Evolutionary conservation across 2,329 filamentous ascomycete genomes (phyloP).

Genomic region (Acephala macrosclerotiorum): DNA sequence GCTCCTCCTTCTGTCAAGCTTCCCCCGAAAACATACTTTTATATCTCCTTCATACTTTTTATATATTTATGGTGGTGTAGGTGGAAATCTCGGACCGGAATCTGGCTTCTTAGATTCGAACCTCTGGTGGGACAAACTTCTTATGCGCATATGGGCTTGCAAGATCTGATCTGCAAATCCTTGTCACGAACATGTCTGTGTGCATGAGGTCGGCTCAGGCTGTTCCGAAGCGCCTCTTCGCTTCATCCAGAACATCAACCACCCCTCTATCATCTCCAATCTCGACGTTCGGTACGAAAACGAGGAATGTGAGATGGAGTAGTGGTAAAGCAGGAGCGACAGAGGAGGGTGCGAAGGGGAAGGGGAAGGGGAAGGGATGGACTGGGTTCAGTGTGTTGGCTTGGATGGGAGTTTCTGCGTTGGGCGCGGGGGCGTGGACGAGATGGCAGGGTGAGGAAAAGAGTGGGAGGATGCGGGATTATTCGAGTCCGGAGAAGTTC

Average conservation of each 20-base stretch:
- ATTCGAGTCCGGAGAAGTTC: constrained; percentile 41
- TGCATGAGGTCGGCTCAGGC: constrained; percentile 6
- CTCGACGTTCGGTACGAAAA: not conserved
- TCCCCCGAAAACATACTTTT: not conserved
- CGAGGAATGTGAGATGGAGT: constrained; percentile 23
- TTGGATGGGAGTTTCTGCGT: constrained; percentile 34
- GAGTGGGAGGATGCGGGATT: constrained; percentile 34
- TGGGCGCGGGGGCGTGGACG: constrained; percentile 30
- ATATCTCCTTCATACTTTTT: not conserved
- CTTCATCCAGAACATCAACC: constrained; percentile 7
- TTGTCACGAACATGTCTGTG: constrained; percentile 11
- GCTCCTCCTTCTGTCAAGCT: not conserved
- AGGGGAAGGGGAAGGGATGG: constrained; percentile 36
- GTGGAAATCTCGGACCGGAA: not conserved
- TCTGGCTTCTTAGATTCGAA: not conserved
- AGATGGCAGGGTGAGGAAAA: constrained; percentile 25
- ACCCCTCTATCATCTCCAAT: not conserved
- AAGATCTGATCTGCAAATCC: constrained; percentile 15
- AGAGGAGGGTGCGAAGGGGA: not conserved
- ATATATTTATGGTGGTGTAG: not conserved
- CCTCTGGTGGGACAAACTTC: not conserved
- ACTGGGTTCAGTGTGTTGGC: constrained; percentile 34
- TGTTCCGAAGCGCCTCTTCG: constrained; percentile 6
- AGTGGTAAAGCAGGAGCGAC: constrained; percentile 19
- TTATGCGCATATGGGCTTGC: constrained; percentile 12